Conservation (phyloP, 164 flowering plant species). For the Macadamia integrifolia region DNA sequence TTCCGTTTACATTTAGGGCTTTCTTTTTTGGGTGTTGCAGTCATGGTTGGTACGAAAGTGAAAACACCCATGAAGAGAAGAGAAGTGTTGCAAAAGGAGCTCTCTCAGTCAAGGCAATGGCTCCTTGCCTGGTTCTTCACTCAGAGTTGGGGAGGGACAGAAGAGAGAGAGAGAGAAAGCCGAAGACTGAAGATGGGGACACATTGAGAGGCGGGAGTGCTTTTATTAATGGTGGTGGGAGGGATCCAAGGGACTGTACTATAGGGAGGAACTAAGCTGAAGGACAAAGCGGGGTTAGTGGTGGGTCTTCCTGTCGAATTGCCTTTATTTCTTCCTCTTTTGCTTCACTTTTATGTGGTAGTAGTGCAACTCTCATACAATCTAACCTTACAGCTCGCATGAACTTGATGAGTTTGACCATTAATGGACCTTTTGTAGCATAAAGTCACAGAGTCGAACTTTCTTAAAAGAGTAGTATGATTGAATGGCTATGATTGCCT, state of each 20-base stretch:
- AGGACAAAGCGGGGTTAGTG: not conserved
- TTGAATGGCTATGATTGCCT: too few relatives aligned
- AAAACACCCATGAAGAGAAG: conserved; percentile 48
- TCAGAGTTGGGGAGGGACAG: not conserved
- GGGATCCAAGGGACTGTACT: not conserved
- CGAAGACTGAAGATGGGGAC: not conserved
- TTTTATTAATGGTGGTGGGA: not conserved
- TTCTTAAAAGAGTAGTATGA: too few relatives aligned
- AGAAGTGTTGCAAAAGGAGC: conserved; percentile 13
- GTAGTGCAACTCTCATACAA: too few relatives aligned
- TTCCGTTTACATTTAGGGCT: conserved; percentile 28
- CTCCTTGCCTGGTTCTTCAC: conserved; percentile 3
- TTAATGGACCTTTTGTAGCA: too few relatives aligned
- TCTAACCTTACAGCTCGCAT: not conserved
- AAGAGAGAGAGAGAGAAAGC: not conserved
- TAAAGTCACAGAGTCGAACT: too few relatives aligned
- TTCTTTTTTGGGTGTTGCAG: conserved; percentile 16
- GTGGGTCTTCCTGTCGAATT: not conserved
- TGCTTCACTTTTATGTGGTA: too few relatives aligned
- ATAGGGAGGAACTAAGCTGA: not conserved
- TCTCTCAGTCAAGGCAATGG: conserved; percentile 14
- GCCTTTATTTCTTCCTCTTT: not conserved
- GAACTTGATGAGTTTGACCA: too few relatives aligned
- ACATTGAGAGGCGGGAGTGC: not conserved
- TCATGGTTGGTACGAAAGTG: conserved; percentile 36